phyloP scores from a whole-genome alignment of 2,329 filamentous ascomycete species.

The Verticillium klebahnii region DNA sequence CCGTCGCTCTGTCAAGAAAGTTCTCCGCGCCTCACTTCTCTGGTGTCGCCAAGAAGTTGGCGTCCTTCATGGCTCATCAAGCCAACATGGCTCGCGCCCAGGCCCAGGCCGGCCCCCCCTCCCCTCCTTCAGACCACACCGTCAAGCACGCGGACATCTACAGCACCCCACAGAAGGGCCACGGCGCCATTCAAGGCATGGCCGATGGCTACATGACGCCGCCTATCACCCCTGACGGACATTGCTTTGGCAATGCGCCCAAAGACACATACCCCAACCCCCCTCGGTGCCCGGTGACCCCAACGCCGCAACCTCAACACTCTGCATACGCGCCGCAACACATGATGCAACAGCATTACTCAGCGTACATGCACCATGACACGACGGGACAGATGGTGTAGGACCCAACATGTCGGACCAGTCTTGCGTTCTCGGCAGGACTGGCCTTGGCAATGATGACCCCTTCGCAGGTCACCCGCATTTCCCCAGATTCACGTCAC shows the following conservation, averaged over 20 bases:
- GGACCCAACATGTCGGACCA: not conserved
- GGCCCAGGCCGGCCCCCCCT: constrained; percentile 45
- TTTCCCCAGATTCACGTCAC: not conserved
- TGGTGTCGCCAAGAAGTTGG: constrained; percentile 49
- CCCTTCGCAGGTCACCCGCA: not conserved
- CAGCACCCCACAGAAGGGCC: constrained; percentile 75
- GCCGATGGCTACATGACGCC: constrained; percentile 78
- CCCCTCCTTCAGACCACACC: constrained; percentile 51
- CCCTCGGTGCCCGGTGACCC: constrained; percentile 58
- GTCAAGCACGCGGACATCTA: constrained; percentile 58
- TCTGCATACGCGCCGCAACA: constrained; percentile 28
- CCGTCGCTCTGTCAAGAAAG: constrained; percentile 53
- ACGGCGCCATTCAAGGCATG: constrained; percentile 55
- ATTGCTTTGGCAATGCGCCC: constrained; percentile 43
- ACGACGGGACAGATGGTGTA: constrained; percentile 25
- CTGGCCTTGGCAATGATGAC: not conserved
- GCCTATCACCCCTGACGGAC: constrained; percentile 76
- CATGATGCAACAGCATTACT: constrained; percentile 35
- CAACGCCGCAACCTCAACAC: constrained; percentile 47
- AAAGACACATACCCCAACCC: constrained; percentile 45
- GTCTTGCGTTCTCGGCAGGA: not conserved
- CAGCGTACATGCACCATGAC: constrained; percentile 38
- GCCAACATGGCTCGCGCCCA: constrained; percentile 48
- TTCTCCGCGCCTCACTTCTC: constrained; percentile 51
- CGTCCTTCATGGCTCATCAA: constrained; percentile 56